Base-by-base conservation (phyloP, 2,329 filamentous ascomycete species). In the Calonectria pteridis region DNA sequence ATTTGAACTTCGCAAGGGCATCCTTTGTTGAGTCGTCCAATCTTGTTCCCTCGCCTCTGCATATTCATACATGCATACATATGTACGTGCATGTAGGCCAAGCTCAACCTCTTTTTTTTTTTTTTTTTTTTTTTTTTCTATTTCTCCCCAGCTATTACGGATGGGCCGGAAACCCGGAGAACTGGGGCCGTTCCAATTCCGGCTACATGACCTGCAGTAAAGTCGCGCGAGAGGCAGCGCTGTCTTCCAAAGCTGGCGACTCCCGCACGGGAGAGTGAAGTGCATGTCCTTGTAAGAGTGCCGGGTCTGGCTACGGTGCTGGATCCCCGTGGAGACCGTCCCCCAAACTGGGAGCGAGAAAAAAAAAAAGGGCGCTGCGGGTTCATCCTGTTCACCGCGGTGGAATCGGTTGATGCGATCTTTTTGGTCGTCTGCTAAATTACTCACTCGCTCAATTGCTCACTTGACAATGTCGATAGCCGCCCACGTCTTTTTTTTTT, bases 331-430 rank as follows among this genome's bases (percentile, higher is more conserved):
- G 35, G 55, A 62, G 55, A 62, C 35, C n/a, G 23, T 14, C 18
- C 55, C 23, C 31, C 55, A 14, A 28, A 62, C 23, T 23, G 55
- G 23, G 33, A 62, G 37, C 18, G 18, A 16, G 31, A 20, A 28
- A 62, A 62, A 59, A 20, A 28, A 62, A 62, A 59, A 33, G 33
- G 14, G 31, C 53, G 31, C 65, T 69, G 59, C 65, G 62, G 71
- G 65, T 69, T 69, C 66, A 66, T 59, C 59, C 65, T 69, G 50
- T 59, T 73, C 71, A 59, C 67, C 71, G 67, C 71, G 55, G 63
- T 53, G 51, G 65, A 35, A 58, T 58, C 43, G 33, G 26, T 29
- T 37, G 26, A 40, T 28, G 51, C 66, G 31, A 64, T 26, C 31
- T 71, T 67, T 67, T 62, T 37, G 37, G 26, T 40, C 40, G 6